Percentiles rank a stretch among this genome's conserved stretches.
phyloP scores from a whole-genome alignment of 208 protist genomes.

The Trypanosoma mega region DNA sequence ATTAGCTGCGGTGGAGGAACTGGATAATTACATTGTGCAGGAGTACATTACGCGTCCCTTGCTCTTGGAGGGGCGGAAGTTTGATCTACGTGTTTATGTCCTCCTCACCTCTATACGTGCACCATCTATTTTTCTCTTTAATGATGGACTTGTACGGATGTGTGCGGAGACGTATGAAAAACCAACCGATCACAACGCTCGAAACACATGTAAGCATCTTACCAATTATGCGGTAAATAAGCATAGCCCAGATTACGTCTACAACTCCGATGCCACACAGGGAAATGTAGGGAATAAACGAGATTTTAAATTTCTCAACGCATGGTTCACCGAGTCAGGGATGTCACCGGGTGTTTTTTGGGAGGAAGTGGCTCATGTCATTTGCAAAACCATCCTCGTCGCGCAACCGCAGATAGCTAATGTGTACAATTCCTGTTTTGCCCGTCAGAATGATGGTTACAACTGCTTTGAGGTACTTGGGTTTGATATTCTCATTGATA shows the following conservation, averaged over 20 bases:
- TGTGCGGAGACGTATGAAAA: conserved; percentile 91
- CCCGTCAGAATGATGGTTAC: conserved; percentile 88
- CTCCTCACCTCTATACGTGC: conserved; percentile 88
- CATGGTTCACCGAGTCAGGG: conserved; percentile 66
- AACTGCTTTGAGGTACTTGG: conserved; percentile 96
- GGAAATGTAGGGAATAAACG: conserved; percentile 91
- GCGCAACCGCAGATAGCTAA: conserved; percentile 87
- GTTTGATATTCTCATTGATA: conserved; percentile 96
- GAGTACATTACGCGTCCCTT: conserved; percentile 92
- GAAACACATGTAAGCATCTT: conserved; percentile 93
- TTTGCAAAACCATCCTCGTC: conserved; percentile 93
- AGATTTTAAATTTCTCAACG: conserved; percentile 89
- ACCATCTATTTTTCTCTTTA: conserved; percentile 90
- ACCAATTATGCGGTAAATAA: conserved; percentile 98
- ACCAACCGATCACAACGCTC: conserved; percentile 74
- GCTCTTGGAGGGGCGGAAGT: conserved; percentile 94
- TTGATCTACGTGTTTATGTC: conserved; percentile 96
- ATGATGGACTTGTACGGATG: conserved; percentile 95
- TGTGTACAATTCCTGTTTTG: conserved; percentile 93
- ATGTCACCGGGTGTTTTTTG: conserved; percentile 67
- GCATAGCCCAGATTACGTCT: conserved; percentile 87
- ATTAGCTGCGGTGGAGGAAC: conserved; percentile 70
- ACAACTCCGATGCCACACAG: conserved; percentile 78
- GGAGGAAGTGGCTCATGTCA: conserved; percentile 67
- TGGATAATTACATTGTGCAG: conserved; percentile 92